These are phyloP conservation scores for Jamesozyma piceae DNA, from an alignment of 805 yeast species.

Conservation along the genomic window DNA sequence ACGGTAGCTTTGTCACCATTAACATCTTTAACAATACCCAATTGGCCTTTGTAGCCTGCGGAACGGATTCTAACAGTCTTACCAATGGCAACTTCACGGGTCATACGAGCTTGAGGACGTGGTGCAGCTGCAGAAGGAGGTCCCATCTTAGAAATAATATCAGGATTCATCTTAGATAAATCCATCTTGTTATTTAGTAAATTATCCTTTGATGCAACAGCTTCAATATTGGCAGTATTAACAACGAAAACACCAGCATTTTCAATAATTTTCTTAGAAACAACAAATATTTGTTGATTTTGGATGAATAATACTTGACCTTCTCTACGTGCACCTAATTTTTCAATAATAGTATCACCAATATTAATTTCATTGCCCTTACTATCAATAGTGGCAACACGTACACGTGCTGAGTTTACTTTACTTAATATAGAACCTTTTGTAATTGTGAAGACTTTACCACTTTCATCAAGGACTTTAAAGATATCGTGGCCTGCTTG, in stretches of 20 bases:
- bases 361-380: slow-evolving; percentile 76
- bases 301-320: slow-evolving; percentile 84
- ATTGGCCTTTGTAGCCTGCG: slow-evolving; percentile 86
- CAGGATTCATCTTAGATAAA: slow-evolving; percentile 80
- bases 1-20: slow-evolving; percentile 87
- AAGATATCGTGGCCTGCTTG: slow-evolving; percentile 83
- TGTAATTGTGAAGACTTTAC: slow-evolving; percentile 57
- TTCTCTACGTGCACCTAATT: slow-evolving; percentile 73
- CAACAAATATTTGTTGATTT: slow-evolving; percentile 68
- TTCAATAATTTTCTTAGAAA: slow-evolving; percentile 69
- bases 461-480: slow-evolving; percentile 72
- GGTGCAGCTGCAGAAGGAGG: slow-evolving; percentile 49
- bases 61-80: slow-evolving; percentile 83
- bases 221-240: slow-evolving; percentile 63
- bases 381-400: slow-evolving; percentile 80
- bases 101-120: slow-evolving; percentile 44
- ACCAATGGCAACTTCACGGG: slow-evolving; percentile 73
- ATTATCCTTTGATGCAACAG: slow-evolving; percentile 77
- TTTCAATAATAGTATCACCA: slow-evolving; percentile 89
- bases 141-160: slow-evolving; percentile 34
- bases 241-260: slow-evolving; percentile 88
- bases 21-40: slow-evolving; percentile 88
- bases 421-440: slow-evolving; percentile 80
- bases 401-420: slow-evolving; percentile 57
- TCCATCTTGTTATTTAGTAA: slow-evolving; percentile 42